Base-by-base conservation (phyloP, 352 stramenopile genomes). In the Blastocystis sp. region DNA sequence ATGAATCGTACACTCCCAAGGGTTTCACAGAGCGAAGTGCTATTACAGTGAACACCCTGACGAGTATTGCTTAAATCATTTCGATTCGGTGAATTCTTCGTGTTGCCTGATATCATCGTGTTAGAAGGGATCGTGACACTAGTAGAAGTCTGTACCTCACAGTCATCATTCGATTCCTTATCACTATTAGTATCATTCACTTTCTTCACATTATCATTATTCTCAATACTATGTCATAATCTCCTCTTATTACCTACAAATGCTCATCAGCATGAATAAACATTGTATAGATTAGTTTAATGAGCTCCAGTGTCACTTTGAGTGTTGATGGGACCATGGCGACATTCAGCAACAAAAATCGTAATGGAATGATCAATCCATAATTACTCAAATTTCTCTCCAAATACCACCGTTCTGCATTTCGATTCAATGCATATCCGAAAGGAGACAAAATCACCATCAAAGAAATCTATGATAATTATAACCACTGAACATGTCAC, bases 281-380 rank as follows among this genome's bases (percentile, higher is more conserved):
- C 11, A 89, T 56, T 9, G 73, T 54, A 0, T 90, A 87, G 22
- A 66, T n/a, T 6, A 81, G 9, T 44, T 78, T 89, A 6, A 56
- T 69, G 1, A 90, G 30, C 40, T 91, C 94, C 44, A 88, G 92
- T 92, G 94, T 15, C 93, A 91, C 91, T 91, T 98, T 97, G 11
- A 98, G 93, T 80, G 94, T 95, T 82, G 97, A 95, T 17, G 95
- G 95, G 44, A 98, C 95, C 51, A 97, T 94, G 87, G 95, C 93
- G 89, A 95, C 95, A 57, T 95, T 92, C 80, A 97, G 91, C 51
- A 97, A 89, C 59, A 97, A 94, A 91, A 96, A 97, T 0, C 77
- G 77, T 48, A 88, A 59, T 35, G 91, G 95, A 95, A 81, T 53
- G 24, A 81, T 62, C 53, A 81, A 3, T 33, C 17, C 17, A 13